A percentile compares a stretch with the other conserved stretches of the same genome.
These are phyloP conservation scores for Metrosideros polymorpha DNA, from an alignment of 441 rosid genomes.

Conservation along the genomic window DNA sequence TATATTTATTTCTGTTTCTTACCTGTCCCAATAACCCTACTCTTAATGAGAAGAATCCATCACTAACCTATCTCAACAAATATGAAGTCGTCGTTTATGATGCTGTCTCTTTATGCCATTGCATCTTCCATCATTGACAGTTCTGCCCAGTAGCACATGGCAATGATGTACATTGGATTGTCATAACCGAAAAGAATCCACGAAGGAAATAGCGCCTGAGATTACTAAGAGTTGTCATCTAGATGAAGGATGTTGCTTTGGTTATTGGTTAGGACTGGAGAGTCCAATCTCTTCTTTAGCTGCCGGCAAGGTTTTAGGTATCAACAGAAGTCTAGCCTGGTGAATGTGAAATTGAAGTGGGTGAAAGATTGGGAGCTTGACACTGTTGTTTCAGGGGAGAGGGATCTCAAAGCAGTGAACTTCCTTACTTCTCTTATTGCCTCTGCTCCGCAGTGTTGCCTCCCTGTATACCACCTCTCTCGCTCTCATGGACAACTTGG, in stretches of 20 bases:
- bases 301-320: slow-evolving; percentile 24
- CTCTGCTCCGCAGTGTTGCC: slow-evolving; percentile 16
- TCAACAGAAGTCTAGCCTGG: slow-evolving; percentile 46
- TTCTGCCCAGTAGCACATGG: neutral
- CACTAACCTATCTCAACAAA: neutral
- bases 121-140: neutral
- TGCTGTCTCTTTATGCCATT: neutral
- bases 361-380: slow-evolving; percentile 67
- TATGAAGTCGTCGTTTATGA: neutral
- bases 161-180: neutral
- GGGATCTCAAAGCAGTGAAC: slow-evolving; percentile 54
- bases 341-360: slow-evolving; percentile 82
- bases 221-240: neutral
- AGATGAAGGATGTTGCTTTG: slow-evolving; percentile 21
- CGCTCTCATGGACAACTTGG: slow-evolving; percentile 55
- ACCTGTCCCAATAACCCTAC: neutral
- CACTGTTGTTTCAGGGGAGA: slow-evolving; percentile 40
- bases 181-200: neutral
- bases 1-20: neutral
- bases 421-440: slow-evolving; percentile 45
- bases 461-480: slow-evolving; percentile 46
- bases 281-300: slow-evolving; percentile 10
- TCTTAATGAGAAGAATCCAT: neutral
- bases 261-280: slow-evolving; percentile 5
- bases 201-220: neutral